Percentiles rank a stretch among this genome's conserved stretches.
Evolutionary conservation across 129 eudicot genomes (phyloP).

Genomic region (Smallanthus sonchifolius): DNA sequence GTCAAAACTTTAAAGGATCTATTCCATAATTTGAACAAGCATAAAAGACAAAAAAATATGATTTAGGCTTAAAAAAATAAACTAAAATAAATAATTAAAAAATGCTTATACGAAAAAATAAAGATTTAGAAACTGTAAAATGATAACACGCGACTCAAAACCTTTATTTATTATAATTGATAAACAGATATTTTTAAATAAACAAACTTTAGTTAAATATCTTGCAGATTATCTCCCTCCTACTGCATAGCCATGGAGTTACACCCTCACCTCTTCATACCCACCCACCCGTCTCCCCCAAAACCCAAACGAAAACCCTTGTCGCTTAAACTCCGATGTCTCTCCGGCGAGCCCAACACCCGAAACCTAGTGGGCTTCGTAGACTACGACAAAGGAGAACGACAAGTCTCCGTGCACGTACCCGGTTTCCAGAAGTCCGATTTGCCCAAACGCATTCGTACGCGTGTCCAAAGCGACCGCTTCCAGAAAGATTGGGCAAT

Average conservation of each 20-base stretch:
- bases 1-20: no score
- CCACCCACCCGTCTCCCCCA: constrained; percentile 4
- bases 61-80: no score
- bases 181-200: no score
- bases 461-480: constrained; percentile 52
- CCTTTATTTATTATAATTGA: no score
- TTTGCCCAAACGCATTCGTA: constrained; percentile 52
- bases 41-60: no score
- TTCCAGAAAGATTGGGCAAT: constrained; percentile 92
- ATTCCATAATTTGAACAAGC: no score
- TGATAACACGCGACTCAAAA: no score
- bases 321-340: constrained; percentile 3
- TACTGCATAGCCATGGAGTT: constrained; percentile 25
- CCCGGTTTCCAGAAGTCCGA: constrained; percentile 61
- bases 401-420: constrained; percentile 39
- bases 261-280: constrained; percentile 16
- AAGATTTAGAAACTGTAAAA: no score
- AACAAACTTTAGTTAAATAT: no score
- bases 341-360: constrained; percentile 14
- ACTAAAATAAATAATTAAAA: no score
- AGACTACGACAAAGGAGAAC: constrained; percentile 80
- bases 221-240: neutral
- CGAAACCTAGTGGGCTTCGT: constrained; percentile 51
- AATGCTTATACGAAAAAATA: no score
- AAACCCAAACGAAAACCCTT: constrained; percentile 12